A percentile compares a stretch with the other conserved stretches of the same genome.
Evolutionary conservation across 257 asterid genomes (phyloP).

Genomic region (Linderniella brevidens): DNA sequence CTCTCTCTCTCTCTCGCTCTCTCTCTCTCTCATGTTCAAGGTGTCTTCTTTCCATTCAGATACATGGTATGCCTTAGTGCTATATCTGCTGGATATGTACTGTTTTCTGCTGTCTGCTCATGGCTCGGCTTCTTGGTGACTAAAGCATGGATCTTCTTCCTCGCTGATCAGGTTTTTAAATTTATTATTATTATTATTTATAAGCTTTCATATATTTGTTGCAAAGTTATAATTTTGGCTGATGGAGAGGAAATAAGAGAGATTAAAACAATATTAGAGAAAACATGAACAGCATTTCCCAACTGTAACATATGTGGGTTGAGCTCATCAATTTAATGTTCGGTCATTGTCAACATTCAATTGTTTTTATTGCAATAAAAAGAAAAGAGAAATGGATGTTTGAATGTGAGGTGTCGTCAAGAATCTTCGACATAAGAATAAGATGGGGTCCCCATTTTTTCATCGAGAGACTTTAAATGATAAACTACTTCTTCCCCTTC

Average conservation of each 20-base stretch:
- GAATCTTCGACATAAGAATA: too few relatives aligned
- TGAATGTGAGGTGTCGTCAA: too few relatives aligned
- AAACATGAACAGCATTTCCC: too few relatives aligned
- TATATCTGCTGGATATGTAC: slow-evolving; percentile 52
- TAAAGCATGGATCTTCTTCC: slow-evolving; percentile 68
- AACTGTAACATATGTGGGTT: too few relatives aligned
- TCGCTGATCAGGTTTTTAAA: slow-evolving; percentile 62
- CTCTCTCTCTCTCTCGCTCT: background rate
- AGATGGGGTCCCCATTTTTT: too few relatives aligned
- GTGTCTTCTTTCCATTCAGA: slow-evolving; percentile 18
- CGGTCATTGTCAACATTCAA: too few relatives aligned
- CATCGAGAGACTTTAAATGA: too few relatives aligned
- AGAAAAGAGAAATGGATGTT: too few relatives aligned
- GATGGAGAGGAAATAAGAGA: background rate
- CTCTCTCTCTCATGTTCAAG: background rate
- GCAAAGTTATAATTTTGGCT: background rate
- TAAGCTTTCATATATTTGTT: background rate
- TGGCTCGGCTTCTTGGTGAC: slow-evolving; percentile 32
- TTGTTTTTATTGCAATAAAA: too few relatives aligned
- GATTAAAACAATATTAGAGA: too few relatives aligned
- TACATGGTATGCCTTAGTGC: slow-evolving; percentile 64
- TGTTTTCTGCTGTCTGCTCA: slow-evolving; percentile 49
- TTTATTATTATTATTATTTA: background rate
- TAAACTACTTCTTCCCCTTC: too few relatives aligned
- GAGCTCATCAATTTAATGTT: too few relatives aligned